These are phyloP conservation scores for Favolaschia claudopus DNA, from an alignment of 768 basidiomycete species.

Conservation along the genomic window DNA sequence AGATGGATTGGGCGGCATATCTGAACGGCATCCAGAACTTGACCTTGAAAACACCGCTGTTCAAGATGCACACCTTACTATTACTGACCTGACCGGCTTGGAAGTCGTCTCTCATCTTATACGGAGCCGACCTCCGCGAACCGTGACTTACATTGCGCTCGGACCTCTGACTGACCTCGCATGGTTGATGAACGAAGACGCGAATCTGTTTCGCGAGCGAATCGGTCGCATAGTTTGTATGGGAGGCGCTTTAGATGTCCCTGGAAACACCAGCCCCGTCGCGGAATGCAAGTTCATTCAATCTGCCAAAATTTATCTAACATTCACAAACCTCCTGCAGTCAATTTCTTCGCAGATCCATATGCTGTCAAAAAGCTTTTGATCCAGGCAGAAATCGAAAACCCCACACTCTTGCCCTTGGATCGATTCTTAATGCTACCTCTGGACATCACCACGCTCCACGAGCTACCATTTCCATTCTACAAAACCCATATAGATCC, in stretches of 20 bases:
- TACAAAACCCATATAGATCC: conserved; percentile 70
- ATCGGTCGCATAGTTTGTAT: conserved; percentile 85
- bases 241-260: conserved; percentile 94
- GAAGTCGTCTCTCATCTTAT: conserved; percentile 67
- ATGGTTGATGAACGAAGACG: conserved; percentile 62
- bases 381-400: conserved; percentile 38
- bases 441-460: conserved; percentile 83
- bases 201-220: conserved; percentile 57
- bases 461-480: conserved; percentile 75
- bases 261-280: conserved; percentile 82
- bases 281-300: conserved; percentile 75
- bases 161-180: conserved; percentile 88
- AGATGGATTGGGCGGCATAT: conserved; percentile 73
- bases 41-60: conserved; percentile 37
- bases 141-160: conserved; percentile 74
- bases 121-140: conserved; percentile 53
- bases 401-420: conserved; percentile 58
- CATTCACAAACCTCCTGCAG: conserved; percentile 47
- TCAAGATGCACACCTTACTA: conserved; percentile 53
- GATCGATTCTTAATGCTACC: conserved; percentile 76
- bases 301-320: background rate
- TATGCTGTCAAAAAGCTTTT: conserved; percentile 80
- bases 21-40: conserved; percentile 71
- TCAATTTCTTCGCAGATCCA: conserved; percentile 90
- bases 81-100: conserved; percentile 54